Percentiles rank a stretch among this genome's conserved stretches.
These are phyloP conservation scores for Fusarium pseudonygamai DNA, from an alignment of 2,329 filamentous ascomycete species.

Conservation along the genomic window DNA sequence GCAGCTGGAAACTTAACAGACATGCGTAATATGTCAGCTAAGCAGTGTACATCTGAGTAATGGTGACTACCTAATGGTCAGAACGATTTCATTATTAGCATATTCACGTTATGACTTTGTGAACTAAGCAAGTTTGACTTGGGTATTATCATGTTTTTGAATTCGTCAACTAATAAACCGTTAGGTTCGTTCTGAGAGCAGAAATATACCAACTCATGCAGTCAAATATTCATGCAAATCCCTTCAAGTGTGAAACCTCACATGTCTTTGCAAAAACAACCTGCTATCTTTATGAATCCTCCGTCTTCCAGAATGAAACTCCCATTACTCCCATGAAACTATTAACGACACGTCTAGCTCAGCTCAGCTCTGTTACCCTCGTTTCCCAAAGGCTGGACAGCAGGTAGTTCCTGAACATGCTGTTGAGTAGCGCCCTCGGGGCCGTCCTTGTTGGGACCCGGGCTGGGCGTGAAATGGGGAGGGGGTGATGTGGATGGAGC, in stretches of 20 bases:
- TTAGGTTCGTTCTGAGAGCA: slow-evolving; percentile 20
- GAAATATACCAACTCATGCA: slow-evolving; percentile 32
- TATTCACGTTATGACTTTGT: background rate
- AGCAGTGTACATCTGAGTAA: background rate
- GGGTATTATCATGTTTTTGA: slow-evolving; percentile 17
- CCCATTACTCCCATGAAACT: slow-evolving; percentile 2
- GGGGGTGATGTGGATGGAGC: slow-evolving; percentile 41
- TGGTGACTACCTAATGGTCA: background rate
- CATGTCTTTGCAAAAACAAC: slow-evolving; percentile 19
- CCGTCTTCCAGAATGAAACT: background rate
- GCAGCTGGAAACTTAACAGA: slow-evolving; percentile 7
- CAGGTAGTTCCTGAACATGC: slow-evolving; percentile 42
- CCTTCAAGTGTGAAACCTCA: slow-evolving; percentile 4
- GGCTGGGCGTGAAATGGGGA: slow-evolving; percentile 45
- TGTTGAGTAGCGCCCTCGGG: slow-evolving; percentile 18
- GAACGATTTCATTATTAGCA: background rate
- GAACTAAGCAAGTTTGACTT: background rate
- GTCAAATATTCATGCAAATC: slow-evolving; percentile 19
- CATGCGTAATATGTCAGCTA: background rate
- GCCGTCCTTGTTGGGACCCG: slow-evolving; percentile 38
- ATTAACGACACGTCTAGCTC: slow-evolving; percentile 17
- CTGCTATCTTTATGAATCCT: background rate
- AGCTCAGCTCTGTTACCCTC: slow-evolving; percentile 49
- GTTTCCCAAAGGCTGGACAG: slow-evolving; percentile 43
- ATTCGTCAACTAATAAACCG: slow-evolving; percentile 16